phyloP scores from a whole-genome alignment of 179 eudicot genomes.

The Heliamphora pulchella region DNA sequence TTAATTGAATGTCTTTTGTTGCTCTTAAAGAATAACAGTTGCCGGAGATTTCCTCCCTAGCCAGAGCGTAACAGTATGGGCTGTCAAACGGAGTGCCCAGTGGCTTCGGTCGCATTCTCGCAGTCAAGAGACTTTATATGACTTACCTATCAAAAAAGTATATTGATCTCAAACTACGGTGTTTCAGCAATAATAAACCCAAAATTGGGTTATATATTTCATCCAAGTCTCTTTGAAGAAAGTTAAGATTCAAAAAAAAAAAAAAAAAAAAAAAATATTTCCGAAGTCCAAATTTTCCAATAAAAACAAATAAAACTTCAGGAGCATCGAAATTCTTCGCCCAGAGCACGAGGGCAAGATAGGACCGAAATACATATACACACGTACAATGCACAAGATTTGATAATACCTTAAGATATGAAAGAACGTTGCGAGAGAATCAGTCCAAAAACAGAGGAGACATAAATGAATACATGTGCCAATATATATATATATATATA shows the following conservation, averaged over 20 bases:
- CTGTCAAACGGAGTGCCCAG: not conserved
- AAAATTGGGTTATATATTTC: not conserved
- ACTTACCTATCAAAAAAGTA: not conserved
- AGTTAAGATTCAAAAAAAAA: not conserved
- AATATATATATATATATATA: too few species aligned
- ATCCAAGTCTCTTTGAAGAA: not conserved
- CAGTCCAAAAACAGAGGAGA: too few species aligned
- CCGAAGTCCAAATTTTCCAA: not conserved
- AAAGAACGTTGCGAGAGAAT: too few species aligned
- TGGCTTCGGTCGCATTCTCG: not conserved
- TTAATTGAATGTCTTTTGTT: not conserved
- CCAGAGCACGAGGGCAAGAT: not conserved
- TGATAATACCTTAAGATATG: too few species aligned
- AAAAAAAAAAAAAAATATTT: not conserved
- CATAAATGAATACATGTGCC: too few species aligned
- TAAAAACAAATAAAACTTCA: not conserved
- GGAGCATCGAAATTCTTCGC: not conserved
- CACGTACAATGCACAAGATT: too few species aligned
- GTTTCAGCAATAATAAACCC: not conserved
- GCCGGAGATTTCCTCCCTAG: not conserved
- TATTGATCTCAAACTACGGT: not conserved
- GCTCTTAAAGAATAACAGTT: not conserved
- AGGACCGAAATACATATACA: too few species aligned
- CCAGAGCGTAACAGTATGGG: not conserved
- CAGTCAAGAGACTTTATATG: not conserved